Evolutionary conservation across 2,329 filamentous ascomycete genomes (phyloP).

Genomic region (Phyllosticta citribraziliensis): DNA sequence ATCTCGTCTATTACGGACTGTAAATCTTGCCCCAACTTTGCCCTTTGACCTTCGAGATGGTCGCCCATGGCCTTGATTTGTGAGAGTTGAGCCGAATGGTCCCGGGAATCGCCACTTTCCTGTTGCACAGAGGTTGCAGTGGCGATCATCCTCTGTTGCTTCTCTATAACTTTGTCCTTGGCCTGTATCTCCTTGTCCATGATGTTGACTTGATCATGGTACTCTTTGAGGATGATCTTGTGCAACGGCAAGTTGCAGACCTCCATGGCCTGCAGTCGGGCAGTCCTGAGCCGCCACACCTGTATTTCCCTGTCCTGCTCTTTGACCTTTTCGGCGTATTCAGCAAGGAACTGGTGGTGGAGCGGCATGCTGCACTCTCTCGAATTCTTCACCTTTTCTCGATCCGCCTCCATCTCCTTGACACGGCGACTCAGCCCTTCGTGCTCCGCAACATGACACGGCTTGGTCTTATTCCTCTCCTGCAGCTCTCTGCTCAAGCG

Average conservation of each 20-base stretch:
- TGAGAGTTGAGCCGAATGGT: background rate
- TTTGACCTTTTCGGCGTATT: constrained; percentile 50
- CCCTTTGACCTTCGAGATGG: background rate
- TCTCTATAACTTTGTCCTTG: background rate
- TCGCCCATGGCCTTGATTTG: background rate
- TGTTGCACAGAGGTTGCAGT: background rate
- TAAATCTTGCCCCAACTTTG: background rate
- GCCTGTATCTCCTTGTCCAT: background rate
- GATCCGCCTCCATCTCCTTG: background rate
- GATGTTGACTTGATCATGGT: background rate
- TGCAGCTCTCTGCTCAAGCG: background rate
- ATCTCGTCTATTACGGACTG: background rate
- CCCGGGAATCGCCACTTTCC: background rate
- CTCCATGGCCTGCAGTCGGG: background rate
- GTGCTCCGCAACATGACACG: background rate
- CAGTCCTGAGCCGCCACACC: background rate
- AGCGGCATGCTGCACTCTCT: background rate
- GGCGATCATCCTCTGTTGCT: background rate
- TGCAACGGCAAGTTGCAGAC: background rate
- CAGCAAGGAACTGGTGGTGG: constrained; percentile 40
- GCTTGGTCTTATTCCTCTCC: background rate
- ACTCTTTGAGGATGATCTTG: background rate
- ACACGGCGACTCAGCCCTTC: background rate
- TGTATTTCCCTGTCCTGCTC: background rate
- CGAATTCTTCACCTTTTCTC: background rate